Conservation (phyloP, 2,329 filamentous ascomycete species). For the Orbilia javanica region DNA sequence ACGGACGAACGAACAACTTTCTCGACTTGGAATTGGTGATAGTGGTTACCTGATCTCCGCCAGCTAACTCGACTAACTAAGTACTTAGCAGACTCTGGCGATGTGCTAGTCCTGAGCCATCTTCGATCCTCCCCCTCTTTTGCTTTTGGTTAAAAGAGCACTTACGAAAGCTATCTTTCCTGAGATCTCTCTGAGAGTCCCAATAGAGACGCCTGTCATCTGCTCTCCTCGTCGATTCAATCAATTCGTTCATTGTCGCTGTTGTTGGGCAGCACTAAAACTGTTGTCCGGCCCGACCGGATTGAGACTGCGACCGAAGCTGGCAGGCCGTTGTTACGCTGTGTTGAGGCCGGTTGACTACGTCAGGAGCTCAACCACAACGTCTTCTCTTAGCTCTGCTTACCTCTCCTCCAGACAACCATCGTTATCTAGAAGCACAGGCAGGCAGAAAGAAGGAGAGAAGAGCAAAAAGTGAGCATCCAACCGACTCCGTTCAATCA, state of each 20-base stretch:
- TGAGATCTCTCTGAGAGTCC: background rate
- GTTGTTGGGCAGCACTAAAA: background rate
- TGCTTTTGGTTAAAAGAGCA: background rate
- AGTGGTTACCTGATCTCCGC: constrained; percentile 10
- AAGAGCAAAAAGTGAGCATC: too few relatives aligned
- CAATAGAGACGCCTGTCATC: background rate
- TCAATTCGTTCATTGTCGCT: background rate
- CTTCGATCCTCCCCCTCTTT: constrained; percentile 12
- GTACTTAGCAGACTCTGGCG: too few relatives aligned
- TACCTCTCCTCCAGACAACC: background rate
- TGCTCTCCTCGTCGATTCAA: background rate
- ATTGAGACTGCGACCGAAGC: too few relatives aligned
- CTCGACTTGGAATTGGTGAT: constrained; percentile 6
- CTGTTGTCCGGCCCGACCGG: constrained; percentile 10
- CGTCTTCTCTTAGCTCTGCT: background rate
- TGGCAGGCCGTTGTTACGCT: background rate
- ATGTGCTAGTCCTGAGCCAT: background rate
- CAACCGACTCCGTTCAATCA: background rate
- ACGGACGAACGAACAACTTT: background rate
- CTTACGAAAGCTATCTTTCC: too few relatives aligned
- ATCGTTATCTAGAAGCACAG: background rate
- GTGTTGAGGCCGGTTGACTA: background rate
- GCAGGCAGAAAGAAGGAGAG: background rate
- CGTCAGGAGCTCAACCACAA: constrained; percentile 8
- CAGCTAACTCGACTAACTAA: background rate